phyloP scores from a whole-genome alignment of 495 filamentous ascomycete genomes.

The Podospora pseudoanserina region DNA sequence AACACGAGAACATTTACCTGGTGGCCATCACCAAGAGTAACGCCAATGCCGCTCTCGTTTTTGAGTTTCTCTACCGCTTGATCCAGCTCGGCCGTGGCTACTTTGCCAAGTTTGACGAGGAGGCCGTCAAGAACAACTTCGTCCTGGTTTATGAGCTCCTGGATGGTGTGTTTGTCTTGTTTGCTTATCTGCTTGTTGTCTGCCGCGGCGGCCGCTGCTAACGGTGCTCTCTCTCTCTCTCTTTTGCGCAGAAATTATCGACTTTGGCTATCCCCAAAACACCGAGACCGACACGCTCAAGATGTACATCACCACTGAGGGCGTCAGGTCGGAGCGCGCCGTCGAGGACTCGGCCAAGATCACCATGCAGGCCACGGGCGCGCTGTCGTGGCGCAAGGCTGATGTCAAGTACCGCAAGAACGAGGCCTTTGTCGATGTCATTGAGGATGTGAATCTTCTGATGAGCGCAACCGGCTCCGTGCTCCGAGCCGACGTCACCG shows the following conservation, averaged over 20 bases:
- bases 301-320: slow-evolving; percentile 99
- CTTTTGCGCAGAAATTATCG: slow-evolving; percentile 74
- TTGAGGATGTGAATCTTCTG: slow-evolving; percentile 97
- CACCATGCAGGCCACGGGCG: slow-evolving; percentile 98
- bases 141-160: slow-evolving; percentile 97
- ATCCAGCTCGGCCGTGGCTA: slow-evolving; percentile 89
- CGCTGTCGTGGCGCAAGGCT: slow-evolving; percentile 91
- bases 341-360: slow-evolving; percentile 93
- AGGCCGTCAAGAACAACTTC: slow-evolving; percentile 99
- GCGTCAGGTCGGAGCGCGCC: slow-evolving; percentile 90
- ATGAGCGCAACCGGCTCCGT: slow-evolving; percentile 96
- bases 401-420: slow-evolving; percentile 99
- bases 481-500: slow-evolving; percentile 93
- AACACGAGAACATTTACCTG: slow-evolving; percentile 98
- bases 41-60: slow-evolving; percentile 97
- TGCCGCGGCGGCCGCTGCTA: not conserved
- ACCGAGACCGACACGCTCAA: slow-evolving; percentile 98
- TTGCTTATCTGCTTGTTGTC: not conserved
- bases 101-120: slow-evolving; percentile 99
- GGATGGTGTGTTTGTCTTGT: slow-evolving; percentile 61
- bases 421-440: slow-evolving; percentile 98
- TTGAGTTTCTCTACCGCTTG: slow-evolving; percentile 95
- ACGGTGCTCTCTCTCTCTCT: not conserved
- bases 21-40: slow-evolving; percentile 99
- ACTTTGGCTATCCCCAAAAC: slow-evolving; percentile 99